Evolutionary conservation across 1,284 basidiomycete species (phyloP), one percentile per base, ranked within the genome.

Genomic region (Coriolopsis trogii): DNA sequence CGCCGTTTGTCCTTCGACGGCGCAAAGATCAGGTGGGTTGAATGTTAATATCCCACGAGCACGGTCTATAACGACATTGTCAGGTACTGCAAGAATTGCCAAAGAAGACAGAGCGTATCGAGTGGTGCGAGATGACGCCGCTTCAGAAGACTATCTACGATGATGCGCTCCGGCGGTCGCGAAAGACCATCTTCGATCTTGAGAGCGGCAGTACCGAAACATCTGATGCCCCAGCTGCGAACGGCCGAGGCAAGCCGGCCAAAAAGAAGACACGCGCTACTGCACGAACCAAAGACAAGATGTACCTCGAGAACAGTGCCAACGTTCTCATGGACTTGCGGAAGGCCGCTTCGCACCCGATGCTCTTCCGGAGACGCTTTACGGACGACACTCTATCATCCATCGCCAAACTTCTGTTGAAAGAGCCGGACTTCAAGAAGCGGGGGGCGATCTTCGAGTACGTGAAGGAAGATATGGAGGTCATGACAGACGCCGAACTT

Each of bases 251-350:
- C n/a, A 72, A 73, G 51, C 61, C 69, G 3, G 49, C 59, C 39
- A 77, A 77, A 65, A 81, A 81, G 65, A 84, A 82, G 64, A 65
- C 64, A 8, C 73, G 73, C 41, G 68, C 75, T 16, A 73, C 64
- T 41, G 63, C 72, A 26, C 76, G 78, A 41, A 67, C 74, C 18
- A 88, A 85, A 69, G 83, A 84, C 59, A 87, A 85, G 68, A 76
- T 84, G 62, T 89, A 88, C 58, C 70, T 82, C 7, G 91, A 91
- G 70, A 90, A 89, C 64, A 89, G 85, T 55, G 81, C 89, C 2
- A 93, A 98, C 68, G 93, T 98, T 38, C 77, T 98, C 40, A 98
- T 98, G 95, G 94, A 96, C 65, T 78, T 98, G 26, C 84, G 94
- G 36, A 98, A 99, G 72, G 96, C 96, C 2, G 91, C 96, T 0